These are phyloP conservation scores for Aspergillus persii DNA, from an alignment of 2,329 filamentous ascomycete genomes.

Conservation along the genomic window DNA sequence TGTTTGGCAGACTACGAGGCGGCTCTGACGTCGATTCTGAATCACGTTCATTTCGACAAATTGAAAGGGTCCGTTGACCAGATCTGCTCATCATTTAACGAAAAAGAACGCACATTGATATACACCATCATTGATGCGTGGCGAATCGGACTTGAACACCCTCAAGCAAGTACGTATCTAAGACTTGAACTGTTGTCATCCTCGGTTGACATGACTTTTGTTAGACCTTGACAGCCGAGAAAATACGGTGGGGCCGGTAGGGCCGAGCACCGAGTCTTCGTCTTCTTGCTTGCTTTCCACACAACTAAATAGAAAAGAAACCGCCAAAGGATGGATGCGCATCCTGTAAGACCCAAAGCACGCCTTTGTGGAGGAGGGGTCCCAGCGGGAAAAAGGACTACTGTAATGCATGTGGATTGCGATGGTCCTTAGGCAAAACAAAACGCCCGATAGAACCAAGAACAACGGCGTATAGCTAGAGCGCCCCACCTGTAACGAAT, in stretches of 20 bases:
- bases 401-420: conserved; percentile 1
- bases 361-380: background rate
- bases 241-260: background rate
- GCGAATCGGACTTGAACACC: background rate
- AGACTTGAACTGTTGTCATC: background rate
- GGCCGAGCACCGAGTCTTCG: background rate
- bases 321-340: background rate
- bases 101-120: background rate
- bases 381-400: background rate
- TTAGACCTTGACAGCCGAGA: background rate
- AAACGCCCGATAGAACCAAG: background rate
- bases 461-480: background rate
- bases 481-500: background rate
- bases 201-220: background rate
- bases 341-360: background rate
- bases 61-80: background rate
- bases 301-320: background rate
- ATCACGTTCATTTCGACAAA: background rate
- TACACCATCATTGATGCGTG: background rate
- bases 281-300: background rate
- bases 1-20: background rate
- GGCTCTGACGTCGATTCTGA: background rate
- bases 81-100: background rate
- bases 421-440: background rate
- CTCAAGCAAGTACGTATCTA: background rate